Base-by-base conservation (phyloP, 805 yeast species). In the Blastobotrys americana region DNA sequence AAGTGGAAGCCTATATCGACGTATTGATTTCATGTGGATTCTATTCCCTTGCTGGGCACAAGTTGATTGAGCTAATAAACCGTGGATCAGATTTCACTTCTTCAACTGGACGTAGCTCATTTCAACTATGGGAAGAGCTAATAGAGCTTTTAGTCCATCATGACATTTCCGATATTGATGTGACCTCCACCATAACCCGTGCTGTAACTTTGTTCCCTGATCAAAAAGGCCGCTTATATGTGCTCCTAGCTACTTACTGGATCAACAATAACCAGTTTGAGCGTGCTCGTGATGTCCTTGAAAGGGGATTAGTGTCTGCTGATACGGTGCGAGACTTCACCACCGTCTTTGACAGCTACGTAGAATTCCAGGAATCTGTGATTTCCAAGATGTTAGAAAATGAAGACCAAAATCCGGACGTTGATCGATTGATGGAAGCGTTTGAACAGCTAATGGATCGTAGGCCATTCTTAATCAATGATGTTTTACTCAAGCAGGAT, bases 401-500 rank as follows among this genome's bases (percentile, higher is more conserved):
- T 5, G 47, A 49, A 4, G 39, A 48, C 22, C 25, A 49, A 1
- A 52, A 64, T 9, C 53, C 53, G 17, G 68, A 70, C 22, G 52
- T 78, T 5, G 76, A 73, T 35, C 55, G 73, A 19, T 58, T 71
- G 13, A 58, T 82, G 60, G 63, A 58, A 15, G 60, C 61, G 39
- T 74, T 82, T 50, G 84, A 80, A 49, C 61, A 64, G 18, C 61
- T 87, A 19, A 57, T 86, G 51, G 70, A 73, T n/a, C 57, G 72
- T 10, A 70, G 93, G 50, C 70, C 74, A 1, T 59, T 82, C 25
- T 58, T 80, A 37, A 53, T 84, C 9, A 86, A 76, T 56, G 94
- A 86, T 55, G 77, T 86, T 22, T 67, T 75, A 47, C 54, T 88
- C 3, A 69, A 83, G 35, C 81, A 77, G 52, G 74, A 80, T 54